Conservation (phyloP, 805 yeast species). For the Metschnikowia picachoensis region DNA sequence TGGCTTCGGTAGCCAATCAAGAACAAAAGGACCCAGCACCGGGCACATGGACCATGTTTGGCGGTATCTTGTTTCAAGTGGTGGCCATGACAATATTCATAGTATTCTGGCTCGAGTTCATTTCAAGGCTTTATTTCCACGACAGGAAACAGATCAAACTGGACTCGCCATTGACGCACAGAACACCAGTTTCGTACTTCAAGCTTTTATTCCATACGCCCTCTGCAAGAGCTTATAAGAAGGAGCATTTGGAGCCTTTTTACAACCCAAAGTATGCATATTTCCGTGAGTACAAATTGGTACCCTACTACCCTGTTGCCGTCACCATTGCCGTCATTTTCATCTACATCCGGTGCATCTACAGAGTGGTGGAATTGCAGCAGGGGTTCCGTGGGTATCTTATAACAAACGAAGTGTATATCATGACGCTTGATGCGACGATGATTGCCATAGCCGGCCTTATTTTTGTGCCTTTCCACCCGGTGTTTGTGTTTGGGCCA, state of each 20-base stretch:
- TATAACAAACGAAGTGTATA: conserved; percentile 32
- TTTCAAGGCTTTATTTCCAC: conserved; percentile 30
- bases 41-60: conserved; percentile 36
- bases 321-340: conserved; percentile 29
- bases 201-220: conserved; percentile 23
- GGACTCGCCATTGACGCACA: conserved; percentile 17
- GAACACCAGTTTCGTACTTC: conserved; percentile 18
- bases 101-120: conserved; percentile 34
- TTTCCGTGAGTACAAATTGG: conserved; percentile 26
- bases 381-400: conserved; percentile 38
- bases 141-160: conserved; percentile 13
- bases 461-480: conserved; percentile 38
- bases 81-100: conserved; percentile 36
- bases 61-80: conserved; percentile 37
- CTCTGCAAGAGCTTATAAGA: conserved; percentile 22
- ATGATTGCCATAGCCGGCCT: conserved; percentile 37
- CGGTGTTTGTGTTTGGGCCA: conserved; percentile 32
- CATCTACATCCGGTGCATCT: conserved; percentile 34
- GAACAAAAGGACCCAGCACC: conserved; percentile 23
- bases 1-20: conserved; percentile 28
- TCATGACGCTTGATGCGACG: conserved; percentile 37
- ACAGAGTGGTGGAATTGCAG: conserved; percentile 39
- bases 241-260: conserved; percentile 23
- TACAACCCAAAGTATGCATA: conserved; percentile 26
- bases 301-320: conserved; percentile 32